These are phyloP conservation scores for Trichoderma lentiforme DNA, from an alignment of 2,329 filamentous ascomycete species.

Conservation along the genomic window DNA sequence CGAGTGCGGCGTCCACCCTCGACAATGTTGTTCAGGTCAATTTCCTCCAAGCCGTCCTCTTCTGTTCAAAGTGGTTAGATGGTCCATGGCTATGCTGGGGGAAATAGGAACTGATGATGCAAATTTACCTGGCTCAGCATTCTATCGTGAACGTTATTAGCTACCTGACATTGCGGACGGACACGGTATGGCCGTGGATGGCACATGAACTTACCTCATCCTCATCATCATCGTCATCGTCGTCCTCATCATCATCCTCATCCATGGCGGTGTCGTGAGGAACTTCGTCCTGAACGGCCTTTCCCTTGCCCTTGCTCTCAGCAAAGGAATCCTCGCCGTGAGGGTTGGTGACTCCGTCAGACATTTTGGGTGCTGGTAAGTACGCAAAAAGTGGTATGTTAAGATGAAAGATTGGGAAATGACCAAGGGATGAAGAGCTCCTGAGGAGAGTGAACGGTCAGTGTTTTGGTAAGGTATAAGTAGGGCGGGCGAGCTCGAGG, in stretches of 20 bases:
- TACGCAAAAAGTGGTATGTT: background rate
- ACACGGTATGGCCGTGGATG: background rate
- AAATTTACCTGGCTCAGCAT: conserved; percentile 31
- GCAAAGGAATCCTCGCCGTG: conserved; percentile 42
- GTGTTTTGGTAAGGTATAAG: conserved; percentile 18
- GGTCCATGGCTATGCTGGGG: background rate
- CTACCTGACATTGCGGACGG: background rate
- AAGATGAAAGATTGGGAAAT: conserved; percentile 19
- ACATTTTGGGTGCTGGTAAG: conserved; percentile 32
- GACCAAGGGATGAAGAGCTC: conserved; percentile 13
- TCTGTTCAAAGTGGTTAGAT: conserved; percentile 31
- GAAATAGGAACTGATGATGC: background rate
- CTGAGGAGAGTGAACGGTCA: conserved; percentile 2
- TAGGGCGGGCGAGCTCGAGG: conserved; percentile 26
- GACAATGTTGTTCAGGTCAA: conserved; percentile 87
- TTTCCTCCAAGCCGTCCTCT: conserved; percentile 85
- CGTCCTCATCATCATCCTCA: conserved; percentile 71
- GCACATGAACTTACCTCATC: conserved; percentile 22
- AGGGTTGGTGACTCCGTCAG: conserved; percentile 47
- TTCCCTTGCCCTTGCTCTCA: conserved; percentile 83
- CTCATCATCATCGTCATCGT: conserved; percentile 57
- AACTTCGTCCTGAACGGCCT: conserved; percentile 54
- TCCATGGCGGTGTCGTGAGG: conserved; percentile 65
- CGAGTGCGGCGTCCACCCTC: conserved; percentile 76
- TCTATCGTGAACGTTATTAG: conserved; percentile 28